Evolutionary conservation across 768 basidiomycete genomes (phyloP), one percentile per base, ranked within the genome.

Genomic region (Thelephora aurantiotincta): DNA sequence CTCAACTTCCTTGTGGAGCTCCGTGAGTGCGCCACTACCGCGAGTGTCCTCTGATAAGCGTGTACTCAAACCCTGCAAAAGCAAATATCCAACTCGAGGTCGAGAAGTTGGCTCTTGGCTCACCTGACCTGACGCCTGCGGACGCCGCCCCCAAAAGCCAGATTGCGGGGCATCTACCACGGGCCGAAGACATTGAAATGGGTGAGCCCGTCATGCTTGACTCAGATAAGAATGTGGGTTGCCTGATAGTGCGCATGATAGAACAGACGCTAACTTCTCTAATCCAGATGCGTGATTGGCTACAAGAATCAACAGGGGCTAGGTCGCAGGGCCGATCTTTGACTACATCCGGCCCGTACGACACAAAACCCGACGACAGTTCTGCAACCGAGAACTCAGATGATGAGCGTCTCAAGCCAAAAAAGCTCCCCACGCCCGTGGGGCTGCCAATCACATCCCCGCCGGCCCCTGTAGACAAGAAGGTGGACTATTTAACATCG

Each of bases 1-100:
- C 75, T 82, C 57, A 82, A 83, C 61, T 81, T 78, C 63, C 60
- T 69, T 47, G 62, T 75, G 51, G 73, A 80, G 43, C 71, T 75
- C 55, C 82, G 85, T 86, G 55, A 61, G 83, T 69, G 34, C 41
- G 26, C 26, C 26, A 4, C 9, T 9, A 4, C 26, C 26, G 5
- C 9, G 26, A 30, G 46, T 57, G 34, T 53, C 49, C 44, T 33
- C 11, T 51, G 51, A 52, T 6, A 26, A 11, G 33, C 1, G 33
- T 30, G 19, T 16, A 35, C 33, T 18, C 16, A 30, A 30, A 19
- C 7, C 16, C 45, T 12, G 16, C 13, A 22, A 9, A 30, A 30
- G 26, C 26, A 9, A 30, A 30, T 30, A 30, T 30, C 26, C 26
- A 30, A 30, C 26, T 30, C 4, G 26, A 9, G 5, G 9, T 30